These are phyloP conservation scores for Hymenoscyphus repandus DNA, from an alignment of 2,329 filamentous ascomycete genomes.

Conservation along the genomic window DNA sequence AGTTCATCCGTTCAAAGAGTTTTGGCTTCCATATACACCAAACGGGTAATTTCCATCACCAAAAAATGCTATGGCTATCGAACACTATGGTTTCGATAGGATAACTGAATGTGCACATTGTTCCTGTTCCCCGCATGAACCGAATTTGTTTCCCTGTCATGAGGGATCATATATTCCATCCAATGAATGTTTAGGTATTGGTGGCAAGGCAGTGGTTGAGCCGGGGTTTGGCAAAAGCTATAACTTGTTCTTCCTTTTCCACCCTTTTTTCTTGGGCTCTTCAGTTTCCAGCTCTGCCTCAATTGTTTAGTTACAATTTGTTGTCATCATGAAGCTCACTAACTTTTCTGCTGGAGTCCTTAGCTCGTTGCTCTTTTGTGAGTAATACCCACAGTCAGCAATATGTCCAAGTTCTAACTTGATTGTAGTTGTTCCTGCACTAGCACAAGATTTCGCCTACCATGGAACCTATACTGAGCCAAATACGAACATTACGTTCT, in stretches of 20 bases:
- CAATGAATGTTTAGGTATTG: conserved; percentile 11
- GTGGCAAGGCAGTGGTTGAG: conserved; percentile 6
- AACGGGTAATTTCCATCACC: conserved; percentile 14
- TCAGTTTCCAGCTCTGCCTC: conserved; percentile 6
- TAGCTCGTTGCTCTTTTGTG: conserved; percentile 22
- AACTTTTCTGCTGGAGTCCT: conserved; percentile 20
- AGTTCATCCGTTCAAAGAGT: conserved; percentile 8
- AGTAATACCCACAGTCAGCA: conserved; percentile 4
- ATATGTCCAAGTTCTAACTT: conserved; percentile 6
- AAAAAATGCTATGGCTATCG: background rate
- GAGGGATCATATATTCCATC: conserved; percentile 14
- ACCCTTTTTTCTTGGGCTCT: conserved; percentile 2
- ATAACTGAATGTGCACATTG: conserved; percentile 2
- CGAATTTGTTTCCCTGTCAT: conserved; percentile 4
- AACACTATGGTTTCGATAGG: background rate
- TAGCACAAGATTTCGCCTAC: conserved; percentile 28
- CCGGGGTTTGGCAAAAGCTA: conserved; percentile 14
- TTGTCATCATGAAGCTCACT: conserved; percentile 24
- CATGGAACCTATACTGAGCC: conserved; percentile 38
- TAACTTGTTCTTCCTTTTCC: conserved; percentile 5
- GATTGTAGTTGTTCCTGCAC: conserved; percentile 17
- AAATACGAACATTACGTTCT: conserved; percentile 48
- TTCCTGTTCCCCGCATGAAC: conserved; percentile 6
- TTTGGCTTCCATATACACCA: conserved; percentile 9
- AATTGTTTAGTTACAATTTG: conserved; percentile 12